Evolutionary conservation across 768 basidiomycete genomes (phyloP), one percentile per base, ranked within the genome.

Genomic region (Inosperma sp.): DNA sequence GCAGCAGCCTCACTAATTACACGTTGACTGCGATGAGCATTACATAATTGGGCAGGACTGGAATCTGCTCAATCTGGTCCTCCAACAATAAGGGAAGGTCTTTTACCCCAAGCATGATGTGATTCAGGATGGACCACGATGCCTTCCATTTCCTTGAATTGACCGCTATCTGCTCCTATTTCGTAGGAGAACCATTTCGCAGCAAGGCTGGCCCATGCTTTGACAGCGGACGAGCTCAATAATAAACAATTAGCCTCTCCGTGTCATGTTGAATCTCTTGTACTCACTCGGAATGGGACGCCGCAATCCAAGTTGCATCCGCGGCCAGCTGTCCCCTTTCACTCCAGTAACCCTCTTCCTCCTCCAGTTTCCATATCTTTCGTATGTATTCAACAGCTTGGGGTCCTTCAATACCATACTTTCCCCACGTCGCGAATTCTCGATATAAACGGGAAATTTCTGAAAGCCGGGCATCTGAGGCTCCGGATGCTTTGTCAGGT

Each of bases 331-430:
- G 68, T 8, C 83, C 84, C 31, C 83, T 69, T 65, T 82, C 83
- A 59, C 82, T 83, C 72, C 73, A 76, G 58, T 86, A 85, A 0
- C 80, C 81, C 65, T 86, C 84, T 55, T 77, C 72, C 29, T 80
- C 76, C 26, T 77, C 83, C 6, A 82, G 49, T 8, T 65, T 53
- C 83, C 83, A 86, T 19, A 84, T 83, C 46, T 69, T 60, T 46
- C 71, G 67, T 27, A 75, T 76, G 4, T 72, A 57, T 10, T 67
- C 63, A 53, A 80, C 70, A 3, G 82, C 82, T 48, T 83, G 72
- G 2, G 44, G 49, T 5, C 81, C 82, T 31, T 63, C 68, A 17
- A 84, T 74, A 5, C 52, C 47, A 4, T 68, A 59, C 12, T 60
- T 59, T 3, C 71, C 75, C 84, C 84, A 86, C 7, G 68, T 65